Evolutionary conservation across 345 rosid species (phyloP).

Genomic region (Populus simonii): DNA sequence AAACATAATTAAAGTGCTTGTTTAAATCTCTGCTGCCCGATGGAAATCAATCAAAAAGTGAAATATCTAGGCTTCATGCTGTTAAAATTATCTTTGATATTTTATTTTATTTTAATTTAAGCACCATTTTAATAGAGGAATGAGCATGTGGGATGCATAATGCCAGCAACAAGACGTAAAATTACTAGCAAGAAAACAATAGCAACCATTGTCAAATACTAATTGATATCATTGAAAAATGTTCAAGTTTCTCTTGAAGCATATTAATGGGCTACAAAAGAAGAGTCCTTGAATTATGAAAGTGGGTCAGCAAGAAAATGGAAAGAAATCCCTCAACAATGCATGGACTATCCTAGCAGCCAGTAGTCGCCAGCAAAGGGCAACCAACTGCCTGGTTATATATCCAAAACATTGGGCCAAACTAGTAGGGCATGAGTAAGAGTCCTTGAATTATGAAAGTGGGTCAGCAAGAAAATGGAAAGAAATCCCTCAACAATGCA

Average conservation of each 20-base stretch:
- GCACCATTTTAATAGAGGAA: not conserved
- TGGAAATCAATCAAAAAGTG: not conserved
- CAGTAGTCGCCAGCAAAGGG: constrained; percentile 7
- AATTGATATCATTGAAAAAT: too few relatives aligned
- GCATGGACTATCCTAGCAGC: not conserved
- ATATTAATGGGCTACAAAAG: constrained; percentile 20
- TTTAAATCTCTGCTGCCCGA: too few relatives aligned
- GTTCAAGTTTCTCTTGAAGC: constrained; percentile 1
- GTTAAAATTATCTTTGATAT: too few relatives aligned
- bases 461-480: not conserved
- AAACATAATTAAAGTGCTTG: not conserved
- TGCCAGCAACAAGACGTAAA: not conserved
- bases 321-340: not conserved
- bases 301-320: not conserved
- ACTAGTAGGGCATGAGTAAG: constrained; percentile 15
- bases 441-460: not conserved
- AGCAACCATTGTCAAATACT: too few relatives aligned
- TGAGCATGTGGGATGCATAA: not conserved
- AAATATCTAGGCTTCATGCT: too few relatives aligned
- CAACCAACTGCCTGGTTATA: not conserved
- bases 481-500: not conserved
- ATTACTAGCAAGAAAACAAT: too few relatives aligned
- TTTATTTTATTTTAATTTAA: too few relatives aligned
- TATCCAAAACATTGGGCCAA: constrained; percentile 20
- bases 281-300: not conserved